Evolutionary conservation across 352 stramenopile species (phyloP).

Genomic region (Globisporangium lucens): DNA sequence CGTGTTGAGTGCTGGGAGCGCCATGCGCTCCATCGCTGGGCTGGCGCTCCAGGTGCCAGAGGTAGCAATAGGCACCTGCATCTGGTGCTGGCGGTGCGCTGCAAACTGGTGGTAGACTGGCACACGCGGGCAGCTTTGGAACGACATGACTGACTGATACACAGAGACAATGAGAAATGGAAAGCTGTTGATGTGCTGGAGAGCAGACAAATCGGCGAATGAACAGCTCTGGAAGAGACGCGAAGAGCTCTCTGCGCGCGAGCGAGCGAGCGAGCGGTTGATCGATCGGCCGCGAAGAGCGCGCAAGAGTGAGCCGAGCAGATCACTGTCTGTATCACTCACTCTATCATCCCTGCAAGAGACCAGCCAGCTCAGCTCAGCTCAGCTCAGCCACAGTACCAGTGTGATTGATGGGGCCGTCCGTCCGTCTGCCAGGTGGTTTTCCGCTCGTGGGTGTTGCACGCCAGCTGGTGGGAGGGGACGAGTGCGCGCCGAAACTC

Average conservation of each 20-base stretch:
- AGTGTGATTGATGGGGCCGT: constrained; percentile 6
- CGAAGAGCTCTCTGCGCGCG: not conserved
- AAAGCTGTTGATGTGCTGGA: not conserved
- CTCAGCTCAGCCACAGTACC: not conserved
- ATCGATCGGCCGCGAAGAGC: not conserved
- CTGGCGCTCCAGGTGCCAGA: not conserved
- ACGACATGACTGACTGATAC: constrained; percentile 4
- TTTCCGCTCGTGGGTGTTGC: constrained; percentile 3
- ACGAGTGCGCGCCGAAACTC: not conserved
- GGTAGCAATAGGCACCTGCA: not conserved
- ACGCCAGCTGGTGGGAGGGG: not conserved
- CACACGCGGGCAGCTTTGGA: constrained; percentile 11
- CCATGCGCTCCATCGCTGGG: constrained; percentile 39
- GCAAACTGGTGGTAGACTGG: constrained; percentile 9
- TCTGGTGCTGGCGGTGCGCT: not conserved
- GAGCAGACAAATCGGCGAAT: constrained; percentile 14
- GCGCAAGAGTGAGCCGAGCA: not conserved
- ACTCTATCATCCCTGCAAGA: not conserved
- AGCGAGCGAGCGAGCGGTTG: no score
- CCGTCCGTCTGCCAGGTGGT: not conserved
- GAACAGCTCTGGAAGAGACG: constrained; percentile 5
- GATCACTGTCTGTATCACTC: not conserved
- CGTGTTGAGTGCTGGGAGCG: constrained; percentile 43
- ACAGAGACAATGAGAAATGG: not conserved
- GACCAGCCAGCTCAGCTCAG: constrained; percentile 3